Evolutionary conservation across 2,329 filamentous ascomycete genomes (phyloP), one percentile per base, ranked within the genome.

Genomic region (Talaromyces pinophilus): DNA sequence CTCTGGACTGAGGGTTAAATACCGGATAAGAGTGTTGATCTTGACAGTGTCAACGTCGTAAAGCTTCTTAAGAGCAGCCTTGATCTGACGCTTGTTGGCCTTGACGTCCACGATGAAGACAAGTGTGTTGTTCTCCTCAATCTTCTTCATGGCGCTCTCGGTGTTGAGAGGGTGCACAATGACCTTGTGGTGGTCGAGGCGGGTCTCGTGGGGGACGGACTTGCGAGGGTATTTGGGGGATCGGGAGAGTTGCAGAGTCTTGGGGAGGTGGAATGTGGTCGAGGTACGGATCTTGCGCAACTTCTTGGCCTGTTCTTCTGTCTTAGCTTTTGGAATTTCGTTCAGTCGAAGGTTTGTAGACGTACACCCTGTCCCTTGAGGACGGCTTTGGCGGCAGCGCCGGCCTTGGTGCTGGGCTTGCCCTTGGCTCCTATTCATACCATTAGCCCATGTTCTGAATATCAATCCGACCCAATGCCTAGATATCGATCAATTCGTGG

Each of bases 61-160:
- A 74, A 98, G 90, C 90, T 95, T 97, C 93, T 98, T 99, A 75
- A 99, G 86, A 71, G 94, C 92, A 78, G 89, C 87, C 89, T 97
- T 97, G 86, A 99, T 99, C 87, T 99, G 95, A 81, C 93, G 90
- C 92, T 99, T 99, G 90, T 99, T 99, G 83, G 94, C 90, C 90
- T 96, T 96, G 83, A 94, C 85, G 76, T 97, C 91, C 79, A 96
- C 92, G 76, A 97, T 96, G 88, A 97, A 97, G 81, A 96, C 92
- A 63, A 99, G 89, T 74, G 95, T 99, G 89, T 99, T 99, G 90
- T 99, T 93, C 91, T 99, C 95, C 88, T 99, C 95, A 77, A 99
- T 97, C 91, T 97, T 97, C 92, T 99, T 99, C 94, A 99, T 98
- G 79, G 96, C 95, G 80, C 91, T 95, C 91, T 99, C 95, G 69